Conservation (phyloP, 495 filamentous ascomycete genomes). For the Cercophora samala region DNA sequence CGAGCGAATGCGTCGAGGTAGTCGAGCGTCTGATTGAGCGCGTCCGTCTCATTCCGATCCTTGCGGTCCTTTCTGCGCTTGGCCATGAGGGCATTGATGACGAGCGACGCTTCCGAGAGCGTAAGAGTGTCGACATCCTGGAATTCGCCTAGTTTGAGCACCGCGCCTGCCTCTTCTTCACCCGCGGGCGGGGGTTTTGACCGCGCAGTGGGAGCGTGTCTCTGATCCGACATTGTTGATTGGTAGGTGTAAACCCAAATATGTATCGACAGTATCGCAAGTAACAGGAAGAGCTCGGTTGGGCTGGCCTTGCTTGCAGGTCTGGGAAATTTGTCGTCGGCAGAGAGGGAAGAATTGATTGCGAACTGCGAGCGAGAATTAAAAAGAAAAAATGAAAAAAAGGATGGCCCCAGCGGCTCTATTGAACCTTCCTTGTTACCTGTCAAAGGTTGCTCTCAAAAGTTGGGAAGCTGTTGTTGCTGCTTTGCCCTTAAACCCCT, state of each 20-base stretch:
- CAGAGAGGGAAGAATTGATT: neutral
- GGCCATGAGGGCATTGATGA: constrained; percentile 81
- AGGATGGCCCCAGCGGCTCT: neutral
- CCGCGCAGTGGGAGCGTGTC: constrained; percentile 58
- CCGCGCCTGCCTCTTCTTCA: constrained; percentile 81
- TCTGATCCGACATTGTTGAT: constrained; percentile 29
- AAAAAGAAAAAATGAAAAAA: no score
- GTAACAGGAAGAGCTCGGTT: neutral
- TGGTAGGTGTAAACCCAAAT: neutral
- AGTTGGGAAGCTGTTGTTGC: no score
- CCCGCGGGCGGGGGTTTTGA: constrained; percentile 68
- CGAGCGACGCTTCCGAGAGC: constrained; percentile 82
- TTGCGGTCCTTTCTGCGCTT: constrained; percentile 64
- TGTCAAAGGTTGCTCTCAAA: neutral
- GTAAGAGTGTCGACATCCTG: constrained; percentile 82
- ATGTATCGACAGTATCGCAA: neutral
- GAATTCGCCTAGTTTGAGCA: constrained; percentile 88
- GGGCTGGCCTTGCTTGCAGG: neutral
- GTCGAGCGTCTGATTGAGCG: constrained; percentile 78
- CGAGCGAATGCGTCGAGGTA: constrained; percentile 92
- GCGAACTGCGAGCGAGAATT: neutral
- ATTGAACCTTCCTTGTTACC: neutral
- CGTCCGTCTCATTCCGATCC: constrained; percentile 65
- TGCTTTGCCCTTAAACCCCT: neutral
- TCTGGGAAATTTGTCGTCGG: neutral